Base-by-base conservation (phyloP, 1,284 basidiomycete species). In the Ustilago loliicola region DNA sequence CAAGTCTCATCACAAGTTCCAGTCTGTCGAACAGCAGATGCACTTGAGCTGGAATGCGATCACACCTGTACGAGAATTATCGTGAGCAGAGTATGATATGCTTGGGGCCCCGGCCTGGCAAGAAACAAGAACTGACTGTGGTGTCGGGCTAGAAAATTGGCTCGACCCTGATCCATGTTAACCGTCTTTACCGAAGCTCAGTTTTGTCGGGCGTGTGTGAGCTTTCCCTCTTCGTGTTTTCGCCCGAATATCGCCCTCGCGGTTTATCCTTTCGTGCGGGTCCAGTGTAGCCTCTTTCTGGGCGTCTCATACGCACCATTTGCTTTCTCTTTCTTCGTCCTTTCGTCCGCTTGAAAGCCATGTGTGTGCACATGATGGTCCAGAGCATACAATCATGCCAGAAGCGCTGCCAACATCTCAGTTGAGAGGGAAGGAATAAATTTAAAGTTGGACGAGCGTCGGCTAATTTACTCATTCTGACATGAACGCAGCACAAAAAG, bases 141-240 rank as follows among this genome's bases (percentile, higher is more conserved):
- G 10, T 27, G 57, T 59, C 45, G 47, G 57, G 21, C 57, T 50
- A 50, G 45, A 50, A 59, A 23, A 29, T 10, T 21, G 25, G 32
- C 32, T 10, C 48, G 40, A 23, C n/a, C 48, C 47, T 32, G 40
- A 30, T 19, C 11, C 23, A 23, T 40, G n/a, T 30, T 25, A 47
- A 56, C 68, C 68, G 68, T 65, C 58, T 61, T 71, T 65, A 60
- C 68, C 68, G 68, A 65, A 42, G 25, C 19, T 40, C 21, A 3
- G 19, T 1, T 45, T 30, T 64, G 67, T 70, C 67, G 67, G 57
- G 61, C 67, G 67, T 50, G 15, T 50, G 48, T 50, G 48, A 48
- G 45, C 15, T 11, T 25, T 25, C 11, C 15, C 11, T 50, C 15
- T 8, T 8, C 19, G 3, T 25, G 21, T 10, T 70, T 47, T 57